Base-by-base conservation (phyloP, 345 rosid species). In the Eucalyptus melliodora region DNA sequence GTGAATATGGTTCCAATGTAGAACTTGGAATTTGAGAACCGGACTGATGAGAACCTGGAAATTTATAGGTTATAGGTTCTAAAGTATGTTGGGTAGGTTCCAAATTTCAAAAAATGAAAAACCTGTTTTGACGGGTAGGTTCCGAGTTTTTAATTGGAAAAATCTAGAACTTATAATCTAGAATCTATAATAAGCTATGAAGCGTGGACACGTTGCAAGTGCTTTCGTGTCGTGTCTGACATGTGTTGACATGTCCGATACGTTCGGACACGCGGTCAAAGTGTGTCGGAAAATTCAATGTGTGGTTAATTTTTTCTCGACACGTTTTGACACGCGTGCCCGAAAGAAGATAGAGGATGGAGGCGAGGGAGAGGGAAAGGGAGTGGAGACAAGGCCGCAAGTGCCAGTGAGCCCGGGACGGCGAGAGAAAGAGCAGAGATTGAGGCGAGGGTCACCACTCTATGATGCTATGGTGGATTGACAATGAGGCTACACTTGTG, bases 351-450 rank as follows among this genome's bases (percentile, higher is more conserved):
- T 50, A 50, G 17, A 6, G 53, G 53, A 1, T 50, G 19, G 53
- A 50, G 53, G 53, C 3, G 19, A 50, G 53, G 3, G 51, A 50
- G 53, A 50, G 53, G 53, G 19, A 16, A 0, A 50, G 19, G 53
- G 3, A 50, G 53, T 0, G 0, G 3, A 50, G 53, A 16, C 19
- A 50, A 50, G 53, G 53, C 53, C 53, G 1, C 0, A 1, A 50
- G 53, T 0, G 1, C 17, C 2, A 16, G 3, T 0, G 0, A 50
- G 53, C 53, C 3, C 0, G 3, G 1, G 53, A 50, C 1, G 53
- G 53, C 19, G 2, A 50, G 19, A 50, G 53, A 50, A 50, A 50
- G 3, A 50, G 53, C 8, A 50, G 0, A 50, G 1, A 50, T 0
- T 50, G 19, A 50, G 53, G 53, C 0, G 19, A 50, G 53, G 53